Base-by-base conservation (phyloP, 352 stramenopile genomes). In the Globisporangium middletonii region DNA sequence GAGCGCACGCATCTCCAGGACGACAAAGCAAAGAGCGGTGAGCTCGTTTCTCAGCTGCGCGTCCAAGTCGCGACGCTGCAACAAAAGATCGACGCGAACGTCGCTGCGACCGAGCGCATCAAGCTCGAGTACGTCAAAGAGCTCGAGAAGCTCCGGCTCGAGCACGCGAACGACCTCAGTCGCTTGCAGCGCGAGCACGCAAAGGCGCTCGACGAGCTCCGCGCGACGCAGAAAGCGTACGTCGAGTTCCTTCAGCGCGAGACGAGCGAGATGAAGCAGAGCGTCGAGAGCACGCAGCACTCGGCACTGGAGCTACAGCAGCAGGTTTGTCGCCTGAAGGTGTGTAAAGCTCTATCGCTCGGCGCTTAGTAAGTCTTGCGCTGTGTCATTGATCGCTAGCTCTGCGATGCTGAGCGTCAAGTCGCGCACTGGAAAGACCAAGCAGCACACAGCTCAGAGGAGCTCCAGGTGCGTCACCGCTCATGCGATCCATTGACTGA, bases 241-340 rank as follows among this genome's bases (percentile, higher is more conserved):
- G 35, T 86, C 5, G 70, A 80, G 35, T 77, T 62, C 33, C 47
- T 88, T 33, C 65, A 86, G 50, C 77, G 76, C 47, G 64, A 86
- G 53, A 80, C 71, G 3, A 49, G 27, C 6, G 65, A 77, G 0
- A 23, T 71, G 8, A 61, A 71, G 3, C 46, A 62, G 28, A 60
- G 49, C 27, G 60, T 71, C 9, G 49, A 64, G 43, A 60, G 68
- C 15, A 66, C 62, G n/a, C 67, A 66, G 9, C 61, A 71, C 8
- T 58, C 59, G 6, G 49, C 74, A 12, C 23, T 63, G 7, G 68
- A 62, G 13, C 62, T 75, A 53, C 63, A 79, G 58, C 53, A 68
- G 38, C 67, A 59, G 59, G 73, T 78, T 55, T 13, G 57, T 44
- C 23, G 23, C 23, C 23, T 23, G 23, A 23, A 23, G 23, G 23